Evolutionary conservation across 2,329 filamentous ascomycete species (phyloP), one percentile per base, ranked within the genome.

Genomic region (Cercospora sp.): DNA sequence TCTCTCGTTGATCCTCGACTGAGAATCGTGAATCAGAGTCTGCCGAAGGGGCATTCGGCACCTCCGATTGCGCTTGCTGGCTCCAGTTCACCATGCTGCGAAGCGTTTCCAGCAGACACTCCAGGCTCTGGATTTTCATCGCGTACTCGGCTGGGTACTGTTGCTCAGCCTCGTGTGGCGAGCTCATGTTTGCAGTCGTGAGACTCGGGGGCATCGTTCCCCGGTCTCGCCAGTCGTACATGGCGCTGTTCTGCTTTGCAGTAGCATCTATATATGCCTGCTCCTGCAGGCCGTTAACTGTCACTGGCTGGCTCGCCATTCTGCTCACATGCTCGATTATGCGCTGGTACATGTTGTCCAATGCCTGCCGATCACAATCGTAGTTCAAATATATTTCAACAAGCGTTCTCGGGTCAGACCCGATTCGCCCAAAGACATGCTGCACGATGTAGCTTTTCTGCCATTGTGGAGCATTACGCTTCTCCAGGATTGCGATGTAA

Each of bases 371-470:
- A 76, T 98, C 96, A 81, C 95, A 99, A 78, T 99, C 95, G 77
- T 99, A 99, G 80, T 99, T 99, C 70, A 99, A 87, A 79, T 99
- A 99, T 13, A 94, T 90, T 80, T 99, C 95, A 16, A 99, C 95
- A 60, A 99, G 80, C 0, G 93, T 94, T 72, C 92, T 87, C 1
- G 94, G 92, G 77, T 99, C 95, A 16, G 88, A 89, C 67, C 91
- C 94, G 59, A 99, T 84, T 67, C 94, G 87, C 74, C 92, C 91
- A 63, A 99, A 85, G 28, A 99, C 88, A 68, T 89, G 89, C 51
- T 77, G 74, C 79, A 99, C 87, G 72, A 98, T 95, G 77, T 94
- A 93, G 64, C 95, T 87, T 80, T 98, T 99, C 77, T 99, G 95
- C 68, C 93, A 93, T 9, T 90, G 82, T 3, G 94, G 94, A 0